phyloP scores from a whole-genome alignment of 345 rosid genomes.

The Bruguiera sexangula region DNA sequence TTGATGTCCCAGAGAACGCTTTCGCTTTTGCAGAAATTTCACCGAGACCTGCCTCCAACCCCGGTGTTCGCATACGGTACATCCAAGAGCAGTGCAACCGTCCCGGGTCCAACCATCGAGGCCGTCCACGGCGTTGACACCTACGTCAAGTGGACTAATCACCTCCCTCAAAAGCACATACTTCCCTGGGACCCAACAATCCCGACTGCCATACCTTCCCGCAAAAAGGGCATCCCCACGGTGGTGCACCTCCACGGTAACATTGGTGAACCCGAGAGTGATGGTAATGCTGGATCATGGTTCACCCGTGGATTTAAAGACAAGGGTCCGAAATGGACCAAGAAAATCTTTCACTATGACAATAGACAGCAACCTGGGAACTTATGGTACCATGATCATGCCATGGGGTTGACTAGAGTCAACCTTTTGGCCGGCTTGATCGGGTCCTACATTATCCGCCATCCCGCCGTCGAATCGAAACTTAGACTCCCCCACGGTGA shows the following conservation, averaged over 20 bases:
- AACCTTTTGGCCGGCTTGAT: conserved; percentile 79
- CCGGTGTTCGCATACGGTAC: conserved; percentile 79
- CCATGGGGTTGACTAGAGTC: conserved; percentile 83
- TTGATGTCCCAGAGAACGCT: background rate
- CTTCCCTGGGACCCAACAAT: conserved; percentile 92
- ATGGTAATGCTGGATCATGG: conserved; percentile 76
- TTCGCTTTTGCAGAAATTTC: conserved; percentile 60
- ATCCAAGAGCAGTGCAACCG: conserved; percentile 51
- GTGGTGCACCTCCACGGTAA: conserved; percentile 96
- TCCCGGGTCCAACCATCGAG: conserved; percentile 95
- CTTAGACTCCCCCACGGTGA: conserved; percentile 52
- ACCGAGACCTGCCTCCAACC: conserved; percentile 75
- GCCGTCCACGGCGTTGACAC: conserved; percentile 60
- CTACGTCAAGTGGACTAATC: conserved; percentile 70
- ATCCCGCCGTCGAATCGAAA: conserved; percentile 46
- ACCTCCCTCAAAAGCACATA: conserved; percentile 78
- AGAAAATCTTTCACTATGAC: conserved; percentile 45
- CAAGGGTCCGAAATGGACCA: conserved; percentile 63
- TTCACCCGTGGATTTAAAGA: conserved; percentile 65
- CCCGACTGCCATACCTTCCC: conserved; percentile 52
- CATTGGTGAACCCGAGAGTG: conserved; percentile 68
- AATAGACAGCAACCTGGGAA: conserved; percentile 84
- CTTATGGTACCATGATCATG: conserved; percentile 95
- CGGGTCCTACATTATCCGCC: conserved; percentile 72
- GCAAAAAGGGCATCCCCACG: conserved; percentile 64